These are phyloP conservation scores for Aspergillus brunneoviolaceus DNA, from an alignment of 2,329 filamentous ascomycete genomes.

Conservation along the genomic window DNA sequence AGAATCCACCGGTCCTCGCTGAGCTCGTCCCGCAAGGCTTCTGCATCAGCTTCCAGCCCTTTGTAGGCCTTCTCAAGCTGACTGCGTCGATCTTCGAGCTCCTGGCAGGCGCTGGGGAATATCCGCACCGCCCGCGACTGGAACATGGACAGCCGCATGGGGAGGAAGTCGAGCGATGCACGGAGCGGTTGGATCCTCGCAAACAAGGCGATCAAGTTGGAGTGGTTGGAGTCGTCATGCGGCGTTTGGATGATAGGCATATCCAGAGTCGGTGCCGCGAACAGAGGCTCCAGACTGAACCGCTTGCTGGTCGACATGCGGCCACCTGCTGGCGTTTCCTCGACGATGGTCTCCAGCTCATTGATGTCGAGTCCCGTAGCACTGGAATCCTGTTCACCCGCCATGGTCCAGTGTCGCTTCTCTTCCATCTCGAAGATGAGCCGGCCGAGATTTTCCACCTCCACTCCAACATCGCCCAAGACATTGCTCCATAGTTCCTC, in stretches of 20 bases:
- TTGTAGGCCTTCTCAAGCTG: slow-evolving; percentile 82
- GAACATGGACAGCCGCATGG: slow-evolving; percentile 89
- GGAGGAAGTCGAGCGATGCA: slow-evolving; percentile 90
- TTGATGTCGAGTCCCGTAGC: slow-evolving; percentile 68
- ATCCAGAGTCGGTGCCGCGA: slow-evolving; percentile 51
- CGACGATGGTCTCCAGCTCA: slow-evolving; percentile 88
- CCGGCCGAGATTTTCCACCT: slow-evolving; percentile 75
- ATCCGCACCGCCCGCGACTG: slow-evolving; percentile 71
- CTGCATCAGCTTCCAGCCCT: slow-evolving; percentile 85
- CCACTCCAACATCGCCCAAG: slow-evolving; percentile 85
- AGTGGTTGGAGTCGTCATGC: slow-evolving; percentile 83
- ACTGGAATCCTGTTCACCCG: slow-evolving; percentile 58
- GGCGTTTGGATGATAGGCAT: slow-evolving; percentile 47
- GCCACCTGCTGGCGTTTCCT: slow-evolving; percentile 69
- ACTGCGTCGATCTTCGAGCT: slow-evolving; percentile 72
- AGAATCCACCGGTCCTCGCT: slow-evolving; percentile 95
- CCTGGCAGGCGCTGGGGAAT: slow-evolving; percentile 88
- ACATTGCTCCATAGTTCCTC: slow-evolving; percentile 95
- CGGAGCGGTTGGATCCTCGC: slow-evolving; percentile 92
- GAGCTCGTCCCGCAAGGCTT: slow-evolving; percentile 82
- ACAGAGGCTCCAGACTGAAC: slow-evolving; percentile 63
- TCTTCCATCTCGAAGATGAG: slow-evolving; percentile 98
- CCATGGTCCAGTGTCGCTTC: slow-evolving; percentile 74
- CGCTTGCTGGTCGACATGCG: slow-evolving; percentile 59
- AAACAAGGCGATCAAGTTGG: slow-evolving; percentile 83